phyloP scores from a whole-genome alignment of 805 yeast genomes.

The Wickerhamomyces alni region DNA sequence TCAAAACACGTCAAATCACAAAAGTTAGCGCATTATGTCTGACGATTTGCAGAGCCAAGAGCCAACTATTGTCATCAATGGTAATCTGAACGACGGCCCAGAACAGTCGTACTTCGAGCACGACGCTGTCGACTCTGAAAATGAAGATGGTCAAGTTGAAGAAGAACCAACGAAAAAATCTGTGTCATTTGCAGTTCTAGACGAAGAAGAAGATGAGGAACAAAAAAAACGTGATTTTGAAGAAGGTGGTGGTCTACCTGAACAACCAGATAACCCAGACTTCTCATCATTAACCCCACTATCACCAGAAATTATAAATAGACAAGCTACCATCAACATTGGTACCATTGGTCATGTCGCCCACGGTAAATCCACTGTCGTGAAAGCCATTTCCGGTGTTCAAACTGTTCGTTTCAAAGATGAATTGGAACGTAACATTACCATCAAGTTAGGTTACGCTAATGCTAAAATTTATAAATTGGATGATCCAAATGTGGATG shows the following conservation, averaged over 20 bases:
- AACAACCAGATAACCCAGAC: constrained; percentile 89
- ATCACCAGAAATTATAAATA: constrained; percentile 91
- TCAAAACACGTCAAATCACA: neutral
- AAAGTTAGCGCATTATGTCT: constrained; percentile 39
- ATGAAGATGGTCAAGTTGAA: constrained; percentile 34
- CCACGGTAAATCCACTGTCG: constrained; percentile 91
- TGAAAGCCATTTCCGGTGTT: constrained; percentile 95
- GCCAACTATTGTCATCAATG: constrained; percentile 78
- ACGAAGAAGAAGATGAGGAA: constrained; percentile 69
- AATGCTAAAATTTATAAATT: constrained; percentile 97
- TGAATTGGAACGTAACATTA: constrained; percentile 97
- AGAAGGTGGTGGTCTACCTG: constrained; percentile 98
- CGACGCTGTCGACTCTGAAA: constrained; percentile 33
- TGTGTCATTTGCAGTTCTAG: constrained; percentile 76
- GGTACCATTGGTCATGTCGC: constrained; percentile 98
- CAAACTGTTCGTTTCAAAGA: constrained; percentile 99
- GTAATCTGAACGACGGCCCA: constrained; percentile 38
- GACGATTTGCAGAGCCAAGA: constrained; percentile 79
- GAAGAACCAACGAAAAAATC: constrained; percentile 51
- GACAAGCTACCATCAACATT: constrained; percentile 98
- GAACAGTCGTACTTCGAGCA: constrained; percentile 26
- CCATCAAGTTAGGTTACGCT: constrained; percentile 97
- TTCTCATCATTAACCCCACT: constrained; percentile 76
- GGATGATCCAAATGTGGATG: constrained; percentile 78
- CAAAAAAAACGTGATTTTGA: constrained; percentile 79